Percentiles rank a stretch among this genome's conserved stretches.
phyloP scores from a whole-genome alignment of 2,329 filamentous ascomycete genomes.

The Talaromyces piceae region DNA sequence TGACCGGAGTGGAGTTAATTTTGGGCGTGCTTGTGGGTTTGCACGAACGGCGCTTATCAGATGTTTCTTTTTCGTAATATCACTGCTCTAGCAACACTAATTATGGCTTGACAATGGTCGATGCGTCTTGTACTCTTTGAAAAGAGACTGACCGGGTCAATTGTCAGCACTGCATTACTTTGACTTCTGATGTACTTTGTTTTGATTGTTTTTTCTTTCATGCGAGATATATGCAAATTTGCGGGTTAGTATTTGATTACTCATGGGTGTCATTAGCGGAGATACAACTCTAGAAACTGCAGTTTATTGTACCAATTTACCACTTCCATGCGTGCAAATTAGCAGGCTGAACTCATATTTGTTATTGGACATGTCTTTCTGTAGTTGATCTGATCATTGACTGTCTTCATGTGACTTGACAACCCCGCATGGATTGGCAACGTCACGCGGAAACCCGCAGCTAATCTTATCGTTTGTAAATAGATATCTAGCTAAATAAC shows the following conservation, averaged over 20 bases:
- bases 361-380: not conserved
- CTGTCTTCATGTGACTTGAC: not conserved
- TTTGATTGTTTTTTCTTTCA: no score
- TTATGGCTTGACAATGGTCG: constrained; percentile 9
- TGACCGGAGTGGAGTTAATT: constrained; percentile 2
- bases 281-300: not conserved
- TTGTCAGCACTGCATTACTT: constrained; percentile 9
- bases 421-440: not conserved
- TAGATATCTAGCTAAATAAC: not conserved
- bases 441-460: not conserved
- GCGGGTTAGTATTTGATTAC: not conserved
- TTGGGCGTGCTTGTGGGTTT: constrained; percentile 1
- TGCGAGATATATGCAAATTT: constrained; percentile 1
- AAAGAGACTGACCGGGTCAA: not conserved
- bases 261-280: not conserved
- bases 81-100: constrained; percentile 8
- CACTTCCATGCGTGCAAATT: no score
- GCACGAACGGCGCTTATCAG: constrained; percentile 8
- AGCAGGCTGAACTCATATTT: no score
- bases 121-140: constrained; percentile 1
- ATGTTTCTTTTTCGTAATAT: constrained; percentile 1
- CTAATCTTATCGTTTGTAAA: not conserved
- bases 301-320: not conserved
- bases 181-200: constrained; percentile 2
- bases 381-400: not conserved